Evolutionary conservation across 2,329 filamentous ascomycete species (phyloP).

Genomic region (Dothidotthia symphoricarpi): DNA sequence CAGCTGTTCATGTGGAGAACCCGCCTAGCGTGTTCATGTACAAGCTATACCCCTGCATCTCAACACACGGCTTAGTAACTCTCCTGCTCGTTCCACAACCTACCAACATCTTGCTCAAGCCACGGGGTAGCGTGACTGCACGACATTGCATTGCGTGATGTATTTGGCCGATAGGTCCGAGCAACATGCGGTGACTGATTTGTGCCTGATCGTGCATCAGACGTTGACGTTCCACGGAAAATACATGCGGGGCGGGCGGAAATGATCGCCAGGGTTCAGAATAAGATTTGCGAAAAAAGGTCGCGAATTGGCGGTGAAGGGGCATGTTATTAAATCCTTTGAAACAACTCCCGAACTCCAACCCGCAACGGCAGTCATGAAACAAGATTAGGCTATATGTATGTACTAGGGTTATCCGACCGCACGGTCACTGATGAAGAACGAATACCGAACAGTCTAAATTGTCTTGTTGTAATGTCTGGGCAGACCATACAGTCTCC

Average conservation of each 20-base stretch:
- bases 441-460: too few relatives aligned
- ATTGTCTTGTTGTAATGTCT: too few relatives aligned
- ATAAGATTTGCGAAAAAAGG: background rate
- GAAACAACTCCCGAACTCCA: too few relatives aligned
- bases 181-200: conserved; percentile 11
- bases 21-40: conserved; percentile 5
- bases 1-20: conserved; percentile 9
- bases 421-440: too few relatives aligned
- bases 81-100: too few relatives aligned
- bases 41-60: conserved; percentile 4
- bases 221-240: too few relatives aligned
- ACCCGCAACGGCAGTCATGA: background rate
- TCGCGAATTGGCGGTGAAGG: background rate
- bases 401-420: background rate
- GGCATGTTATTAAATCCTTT: too few relatives aligned
- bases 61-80: background rate
- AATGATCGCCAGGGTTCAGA: conserved; percentile 2
- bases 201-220: conserved; percentile 8
- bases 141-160: conserved; percentile 16
- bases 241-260: conserved; percentile 6
- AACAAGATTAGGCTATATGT: background rate
- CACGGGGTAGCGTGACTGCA: conserved; percentile 17
- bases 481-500: too few relatives aligned
- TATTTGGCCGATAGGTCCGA: conserved; percentile 9
- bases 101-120: too few relatives aligned